Evolutionary conservation across 2,329 filamentous ascomycete genomes (phyloP).

Genomic region (Ophidiomyces ophidiicola): DNA sequence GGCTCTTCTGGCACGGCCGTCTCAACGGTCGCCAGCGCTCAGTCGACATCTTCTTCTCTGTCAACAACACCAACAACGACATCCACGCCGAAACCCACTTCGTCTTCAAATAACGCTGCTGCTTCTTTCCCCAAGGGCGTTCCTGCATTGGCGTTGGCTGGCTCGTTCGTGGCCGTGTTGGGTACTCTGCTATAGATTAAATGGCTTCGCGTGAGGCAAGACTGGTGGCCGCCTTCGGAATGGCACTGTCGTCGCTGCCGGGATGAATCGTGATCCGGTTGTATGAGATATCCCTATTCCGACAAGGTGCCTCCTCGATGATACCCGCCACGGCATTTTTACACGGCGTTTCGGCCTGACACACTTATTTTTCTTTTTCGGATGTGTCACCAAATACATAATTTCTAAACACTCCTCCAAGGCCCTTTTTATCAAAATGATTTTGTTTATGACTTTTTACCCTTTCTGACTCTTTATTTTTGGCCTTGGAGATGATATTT

Average conservation of each 20-base stretch:
- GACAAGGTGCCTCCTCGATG: background rate
- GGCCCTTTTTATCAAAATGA: constrained; percentile 5
- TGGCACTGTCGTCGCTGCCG: background rate
- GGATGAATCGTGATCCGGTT: too few relatives aligned
- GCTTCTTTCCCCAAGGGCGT: constrained; percentile 15
- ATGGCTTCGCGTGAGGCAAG: constrained; percentile 1
- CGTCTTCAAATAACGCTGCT: constrained; percentile 15
- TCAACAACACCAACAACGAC: background rate
- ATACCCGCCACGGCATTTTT: too few relatives aligned
- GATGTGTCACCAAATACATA: constrained; percentile 11
- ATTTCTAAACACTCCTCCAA: too few relatives aligned
- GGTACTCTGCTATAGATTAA: constrained; percentile 25
- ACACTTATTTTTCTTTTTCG: constrained; percentile 6
- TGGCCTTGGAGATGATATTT: background rate
- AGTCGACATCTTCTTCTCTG: background rate
- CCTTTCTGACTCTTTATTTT: background rate
- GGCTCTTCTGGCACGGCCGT: constrained; percentile 14
- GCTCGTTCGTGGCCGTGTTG: constrained; percentile 29
- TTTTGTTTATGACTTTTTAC: constrained; percentile 6
- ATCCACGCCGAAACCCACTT: constrained; percentile 3
- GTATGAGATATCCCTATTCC: background rate
- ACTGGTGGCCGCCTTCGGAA: background rate
- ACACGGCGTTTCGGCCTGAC: constrained; percentile 7
- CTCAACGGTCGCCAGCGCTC: constrained; percentile 16
- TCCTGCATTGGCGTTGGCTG: constrained; percentile 26